Percentiles rank a stretch among this genome's conserved stretches.
Conservation (phyloP, 2,329 filamentous ascomycete species). For the Verticillium nubilum region DNA sequence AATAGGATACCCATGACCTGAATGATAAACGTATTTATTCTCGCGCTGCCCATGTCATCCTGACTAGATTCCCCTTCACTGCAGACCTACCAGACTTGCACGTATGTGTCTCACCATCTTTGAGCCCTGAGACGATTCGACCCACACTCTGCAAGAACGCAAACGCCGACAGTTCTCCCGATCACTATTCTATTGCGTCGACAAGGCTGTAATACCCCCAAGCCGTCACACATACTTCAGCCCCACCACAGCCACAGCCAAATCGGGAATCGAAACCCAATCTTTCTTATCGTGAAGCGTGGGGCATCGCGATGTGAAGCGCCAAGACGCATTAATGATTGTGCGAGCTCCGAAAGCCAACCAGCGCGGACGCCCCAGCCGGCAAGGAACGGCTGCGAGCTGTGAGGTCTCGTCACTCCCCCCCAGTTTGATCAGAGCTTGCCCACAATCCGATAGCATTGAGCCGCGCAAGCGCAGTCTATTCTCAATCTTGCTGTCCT, state of each 20-base stretch:
- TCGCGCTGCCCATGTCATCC: too few relatives aligned
- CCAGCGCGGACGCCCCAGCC: background rate
- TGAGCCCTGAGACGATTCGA: too few relatives aligned
- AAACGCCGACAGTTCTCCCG: too few relatives aligned
- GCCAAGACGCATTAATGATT: slow-evolving; percentile 1
- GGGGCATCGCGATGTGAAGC: background rate
- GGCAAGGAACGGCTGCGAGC: background rate
- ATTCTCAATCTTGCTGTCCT: background rate
- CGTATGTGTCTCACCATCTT: too few relatives aligned
- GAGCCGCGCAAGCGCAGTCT: background rate
- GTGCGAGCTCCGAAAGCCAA: background rate
- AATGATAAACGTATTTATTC: too few relatives aligned
- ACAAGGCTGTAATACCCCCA: too few relatives aligned
- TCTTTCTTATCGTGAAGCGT: background rate
- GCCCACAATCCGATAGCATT: background rate
- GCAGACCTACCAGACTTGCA: too few relatives aligned
- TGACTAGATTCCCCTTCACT: too few relatives aligned
- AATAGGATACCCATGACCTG: background rate
- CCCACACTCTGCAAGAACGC: too few relatives aligned
- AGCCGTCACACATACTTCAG: background rate
- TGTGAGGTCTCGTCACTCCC: slow-evolving; percentile 1
- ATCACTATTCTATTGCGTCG: too few relatives aligned
- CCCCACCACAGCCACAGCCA: background rate
- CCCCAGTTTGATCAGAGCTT: slow-evolving; percentile 1
- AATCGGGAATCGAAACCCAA: background rate